Evolutionary conservation across 176 grass and related monocot genomes (phyloP), one percentile per base, ranked within the genome.

Genomic region (Olyra latifolia): DNA sequence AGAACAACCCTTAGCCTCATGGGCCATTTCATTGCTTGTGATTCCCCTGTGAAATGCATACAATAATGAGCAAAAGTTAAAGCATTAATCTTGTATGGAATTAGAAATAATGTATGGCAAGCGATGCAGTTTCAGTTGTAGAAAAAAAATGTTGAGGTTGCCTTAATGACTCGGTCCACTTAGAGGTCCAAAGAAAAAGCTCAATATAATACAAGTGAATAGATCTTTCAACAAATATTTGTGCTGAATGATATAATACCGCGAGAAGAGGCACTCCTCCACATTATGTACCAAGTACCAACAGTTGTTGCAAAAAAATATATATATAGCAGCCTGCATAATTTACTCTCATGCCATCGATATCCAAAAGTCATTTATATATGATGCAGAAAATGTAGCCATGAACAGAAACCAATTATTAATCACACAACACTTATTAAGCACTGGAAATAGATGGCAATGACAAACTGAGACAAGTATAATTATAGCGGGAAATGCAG

Each of bases 21-120:
- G 25, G 90, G 84, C 96, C 92, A 98, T 89, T 92, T 95, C 96
- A 98, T 95, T 89, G 96, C 89, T 84, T 95, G 92, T 2, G 96
- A 87, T 76, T 98, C 92, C 96, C 96, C 96, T 98, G 71, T 28
- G 57, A 87, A 79, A 87, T 80, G 67, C 16, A 92, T 64, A 77
- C 25, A 83, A 61, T 35, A 73, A 87, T 55, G 40, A 13, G 63
- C 8, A 71, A 48, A 41, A 15, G 71, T 77, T 64, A 48, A 24
- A 78, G 12, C 53, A 84, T 81, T 69, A 75, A 66, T 56, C 44
- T 24, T 2, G 4, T 28, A 57, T 22, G 20, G 54, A 19, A 83
- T 47, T 72, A 40, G 65, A 75, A n/a, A 81, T 8, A 52, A 30
- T 57, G 48, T 61, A 82, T 52, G 22, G 55, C 29, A 27, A 15